Evolutionary conservation across 768 basidiomycete species (phyloP).

Genomic region (Naematelia encephala): DNA sequence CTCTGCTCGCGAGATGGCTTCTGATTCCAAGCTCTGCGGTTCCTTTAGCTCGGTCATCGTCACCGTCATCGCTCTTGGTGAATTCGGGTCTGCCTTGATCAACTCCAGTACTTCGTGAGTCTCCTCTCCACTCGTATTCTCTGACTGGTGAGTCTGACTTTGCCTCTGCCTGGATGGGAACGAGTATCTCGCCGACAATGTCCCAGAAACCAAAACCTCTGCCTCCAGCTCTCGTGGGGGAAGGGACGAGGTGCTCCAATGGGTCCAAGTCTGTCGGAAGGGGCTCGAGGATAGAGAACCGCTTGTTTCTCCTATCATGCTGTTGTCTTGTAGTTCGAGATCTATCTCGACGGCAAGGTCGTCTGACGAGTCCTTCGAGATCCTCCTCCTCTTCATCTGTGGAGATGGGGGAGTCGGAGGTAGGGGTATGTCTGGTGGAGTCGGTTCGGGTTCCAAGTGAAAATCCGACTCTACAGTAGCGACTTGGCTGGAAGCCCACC

Average conservation of each 20-base stretch:
- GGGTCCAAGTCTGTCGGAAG: conserved; percentile 4
- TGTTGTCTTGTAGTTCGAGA: not conserved
- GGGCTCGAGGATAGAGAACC: conserved; percentile 30
- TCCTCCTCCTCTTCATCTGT: not conserved
- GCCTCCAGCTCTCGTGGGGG: not conserved
- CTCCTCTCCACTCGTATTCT: no score
- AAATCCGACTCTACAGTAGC: not conserved
- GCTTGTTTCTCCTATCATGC: conserved; percentile 4
- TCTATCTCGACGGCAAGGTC: not conserved
- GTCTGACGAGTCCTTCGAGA: not conserved
- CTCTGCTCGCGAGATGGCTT: not conserved
- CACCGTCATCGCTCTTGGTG: no score
- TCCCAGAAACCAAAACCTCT: not conserved
- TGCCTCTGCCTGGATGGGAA: not conserved
- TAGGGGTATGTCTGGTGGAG: not conserved
- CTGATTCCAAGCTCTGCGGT: no score
- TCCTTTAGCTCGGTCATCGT: no score
- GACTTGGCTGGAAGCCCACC: not conserved
- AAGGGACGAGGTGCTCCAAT: conserved; percentile 7
- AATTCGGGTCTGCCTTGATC: no score
- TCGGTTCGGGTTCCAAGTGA: not conserved
- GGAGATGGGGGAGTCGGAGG: not conserved
- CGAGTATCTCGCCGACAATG: not conserved
- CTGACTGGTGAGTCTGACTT: no score
- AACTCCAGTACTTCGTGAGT: no score